These are phyloP conservation scores for Prinsepia uniflora DNA, from an alignment of 306 rosid species.

Conservation along the genomic window DNA sequence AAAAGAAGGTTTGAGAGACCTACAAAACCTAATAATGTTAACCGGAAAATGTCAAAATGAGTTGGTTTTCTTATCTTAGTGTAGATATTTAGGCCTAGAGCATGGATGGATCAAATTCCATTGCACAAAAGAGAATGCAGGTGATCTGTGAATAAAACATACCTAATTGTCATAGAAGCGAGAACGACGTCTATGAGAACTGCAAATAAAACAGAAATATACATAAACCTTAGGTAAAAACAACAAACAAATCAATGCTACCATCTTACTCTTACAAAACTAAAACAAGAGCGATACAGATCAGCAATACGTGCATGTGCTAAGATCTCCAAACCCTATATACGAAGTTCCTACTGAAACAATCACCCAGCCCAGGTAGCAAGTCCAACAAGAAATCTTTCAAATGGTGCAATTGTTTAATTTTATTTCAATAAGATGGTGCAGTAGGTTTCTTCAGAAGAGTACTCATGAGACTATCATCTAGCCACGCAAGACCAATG, in stretches of 20 bases:
- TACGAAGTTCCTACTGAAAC: neutral
- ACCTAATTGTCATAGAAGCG: conserved; percentile 89
- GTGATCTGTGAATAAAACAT: conserved; percentile 27
- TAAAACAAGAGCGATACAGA: conserved; percentile 10
- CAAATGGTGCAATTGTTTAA: neutral
- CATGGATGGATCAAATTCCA: neutral
- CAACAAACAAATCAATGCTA: conserved; percentile 17
- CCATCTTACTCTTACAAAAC: neutral
- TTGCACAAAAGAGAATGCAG: conserved; percentile 13
- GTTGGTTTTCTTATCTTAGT: neutral
- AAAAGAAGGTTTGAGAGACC: neutral
- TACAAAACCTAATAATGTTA: neutral
- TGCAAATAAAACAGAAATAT: conserved; percentile 34
- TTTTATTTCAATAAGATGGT: neutral
- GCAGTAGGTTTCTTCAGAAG: neutral
- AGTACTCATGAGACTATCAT: neutral
- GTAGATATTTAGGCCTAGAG: neutral
- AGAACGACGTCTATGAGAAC: conserved; percentile 68
- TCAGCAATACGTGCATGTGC: neutral
- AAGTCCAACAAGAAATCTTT: neutral
- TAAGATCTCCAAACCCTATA: neutral
- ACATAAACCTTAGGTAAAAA: conserved; percentile 10
- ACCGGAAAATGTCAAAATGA: neutral
- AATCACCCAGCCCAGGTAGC: neutral
- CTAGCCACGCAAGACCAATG: neutral